Base-by-base conservation (phyloP, 495 filamentous ascomycete species). In the Annulohypoxylon stygium region DNA sequence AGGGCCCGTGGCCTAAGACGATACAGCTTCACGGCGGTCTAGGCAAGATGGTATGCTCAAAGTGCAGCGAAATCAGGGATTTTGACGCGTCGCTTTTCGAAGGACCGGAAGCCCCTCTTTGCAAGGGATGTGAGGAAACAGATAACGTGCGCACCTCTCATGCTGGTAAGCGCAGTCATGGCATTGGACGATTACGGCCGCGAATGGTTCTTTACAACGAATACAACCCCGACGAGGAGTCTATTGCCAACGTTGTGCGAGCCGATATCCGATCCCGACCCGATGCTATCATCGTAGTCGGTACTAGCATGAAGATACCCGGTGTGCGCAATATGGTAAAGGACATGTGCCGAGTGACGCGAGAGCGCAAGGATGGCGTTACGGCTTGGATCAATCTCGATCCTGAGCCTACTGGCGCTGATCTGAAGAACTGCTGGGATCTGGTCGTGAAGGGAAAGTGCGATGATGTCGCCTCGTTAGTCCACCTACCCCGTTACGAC, bases 131-230 rank as follows among this genome's bases (percentile, higher is more conserved):
- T 77, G 85, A 87, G 48, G 89, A 88, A 65, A 89, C 89, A 61
- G 95, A 99, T 71, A 81, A 88, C 57, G 88, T 93, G 30, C 92
- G 96, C 63, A 89, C 89, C 0, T 88, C 88, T n/a, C 84, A 89
- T 69, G 91, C 91, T 3, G 95, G 95, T 39, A 94, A 97, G 78
- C 89, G 96, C 58, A 97, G 95, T 78, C 97, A 98, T 78, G 96
- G 96, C 1, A 92, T 99, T 64, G 96, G 96, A 30, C 89, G 92
- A 61, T 85, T 99, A 66, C 90, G 96, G 25, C 96, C 96, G 16
- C 90, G 96, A 23, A 97, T 99, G 81, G 95, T 98, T 1, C 85
- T 99, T 25, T 99, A 99, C 83, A 97, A 99, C 80, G 96, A 99
- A 80, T 91, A 93, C 78, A 97, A 97, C 76, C 95, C 96, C 0